These are phyloP conservation scores for Metschnikowia matae DNA, from an alignment of 805 yeast species.

Conservation along the genomic window DNA sequence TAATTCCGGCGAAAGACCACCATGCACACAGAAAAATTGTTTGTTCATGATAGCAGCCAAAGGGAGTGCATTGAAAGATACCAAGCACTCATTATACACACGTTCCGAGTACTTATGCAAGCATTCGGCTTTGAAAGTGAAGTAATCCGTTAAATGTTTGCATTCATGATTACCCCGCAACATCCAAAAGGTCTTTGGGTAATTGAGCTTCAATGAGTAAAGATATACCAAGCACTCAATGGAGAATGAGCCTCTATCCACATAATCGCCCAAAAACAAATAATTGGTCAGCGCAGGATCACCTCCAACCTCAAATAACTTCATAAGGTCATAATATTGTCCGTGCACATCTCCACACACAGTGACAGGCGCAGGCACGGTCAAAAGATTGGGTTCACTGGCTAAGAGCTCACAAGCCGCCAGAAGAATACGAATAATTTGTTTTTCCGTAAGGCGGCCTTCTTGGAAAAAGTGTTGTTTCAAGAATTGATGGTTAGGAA, in stretches of 20 bases:
- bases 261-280: constrained; percentile 89
- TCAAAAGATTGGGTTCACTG: constrained; percentile 73
- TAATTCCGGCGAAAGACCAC: constrained; percentile 88
- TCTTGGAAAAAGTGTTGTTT: constrained; percentile 72
- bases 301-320: constrained; percentile 91
- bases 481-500: constrained; percentile 70
- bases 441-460: constrained; percentile 72
- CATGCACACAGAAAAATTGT: constrained; percentile 95
- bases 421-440: constrained; percentile 61
- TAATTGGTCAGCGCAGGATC: constrained; percentile 74
- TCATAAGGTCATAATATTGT: constrained; percentile 84
- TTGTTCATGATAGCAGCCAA: constrained; percentile 90
- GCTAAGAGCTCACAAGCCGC: constrained; percentile 61
- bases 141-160: constrained; percentile 86
- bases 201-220: constrained; percentile 73
- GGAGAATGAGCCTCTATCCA: constrained; percentile 89
- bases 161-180: constrained; percentile 95
- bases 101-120: constrained; percentile 67
- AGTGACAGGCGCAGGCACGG: constrained; percentile 88
- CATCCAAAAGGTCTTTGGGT: constrained; percentile 71
- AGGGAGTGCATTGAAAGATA: constrained; percentile 82
- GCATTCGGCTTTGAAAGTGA: constrained; percentile 90
- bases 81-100: constrained; percentile 69
- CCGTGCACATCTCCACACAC: constrained; percentile 99
- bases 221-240: constrained; percentile 75